Conservation (phyloP, 371 early-diverging fungal species). For the Coemansia sp. region DNA sequence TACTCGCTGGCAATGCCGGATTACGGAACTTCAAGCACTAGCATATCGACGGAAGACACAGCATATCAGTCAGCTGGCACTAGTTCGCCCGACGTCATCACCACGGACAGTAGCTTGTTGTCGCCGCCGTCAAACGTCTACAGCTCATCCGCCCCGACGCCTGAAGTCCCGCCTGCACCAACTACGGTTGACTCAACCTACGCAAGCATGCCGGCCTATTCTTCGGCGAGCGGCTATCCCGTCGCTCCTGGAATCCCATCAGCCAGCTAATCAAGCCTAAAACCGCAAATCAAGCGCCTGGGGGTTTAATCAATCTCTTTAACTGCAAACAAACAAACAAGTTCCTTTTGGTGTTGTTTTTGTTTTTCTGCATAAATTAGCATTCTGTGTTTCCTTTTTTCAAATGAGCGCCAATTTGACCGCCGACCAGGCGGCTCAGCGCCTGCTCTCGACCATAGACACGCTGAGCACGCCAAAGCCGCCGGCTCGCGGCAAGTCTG, state of each 20-base stretch:
- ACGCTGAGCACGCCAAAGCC: neutral
- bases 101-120: neutral
- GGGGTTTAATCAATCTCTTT: neutral
- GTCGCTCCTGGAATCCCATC: neutral
- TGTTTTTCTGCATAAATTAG: neutral
- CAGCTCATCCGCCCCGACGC: neutral
- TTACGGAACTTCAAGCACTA: too few relatives aligned
- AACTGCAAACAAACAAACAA: too few relatives aligned
- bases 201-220: neutral
- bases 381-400: neutral
- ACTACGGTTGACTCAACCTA: neutral
- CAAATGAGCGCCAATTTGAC: constrained; percentile 7
- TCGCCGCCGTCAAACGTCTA: neutral
- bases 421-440: constrained; percentile 35
- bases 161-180: constrained; percentile 1
- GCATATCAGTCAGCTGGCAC: too few relatives aligned
- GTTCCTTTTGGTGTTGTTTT: too few relatives aligned
- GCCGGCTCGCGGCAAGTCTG: neutral
- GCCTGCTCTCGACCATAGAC: constrained; percentile 20
- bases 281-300: too few relatives aligned
- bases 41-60: too few relatives aligned
- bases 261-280: neutral
- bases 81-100: too few relatives aligned
- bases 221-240: neutral
- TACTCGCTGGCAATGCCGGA: too few relatives aligned